phyloP scores from a whole-genome alignment of 2,329 filamentous ascomycete species.

The Cytospora schulzeri region DNA sequence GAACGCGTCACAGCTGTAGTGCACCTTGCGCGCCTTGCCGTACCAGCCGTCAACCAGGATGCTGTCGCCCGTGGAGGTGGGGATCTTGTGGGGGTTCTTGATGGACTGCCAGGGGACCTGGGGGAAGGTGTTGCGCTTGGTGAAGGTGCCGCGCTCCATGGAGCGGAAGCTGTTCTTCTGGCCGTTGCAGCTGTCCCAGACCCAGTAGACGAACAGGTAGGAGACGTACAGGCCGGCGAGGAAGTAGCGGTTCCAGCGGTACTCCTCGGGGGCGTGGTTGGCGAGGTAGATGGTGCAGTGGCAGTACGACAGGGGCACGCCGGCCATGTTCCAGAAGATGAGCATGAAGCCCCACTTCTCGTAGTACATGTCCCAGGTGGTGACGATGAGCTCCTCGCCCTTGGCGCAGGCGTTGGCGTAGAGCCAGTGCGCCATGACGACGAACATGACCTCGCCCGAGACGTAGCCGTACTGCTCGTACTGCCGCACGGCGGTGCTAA shows the following conservation, averaged over 20 bases:
- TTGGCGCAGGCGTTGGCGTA: slow-evolving; percentile 84
- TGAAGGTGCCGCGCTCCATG: slow-evolving; percentile 64
- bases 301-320: slow-evolving; percentile 80
- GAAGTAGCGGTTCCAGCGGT: slow-evolving; percentile 65
- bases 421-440: slow-evolving; percentile 77
- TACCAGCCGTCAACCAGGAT: slow-evolving; percentile 80
- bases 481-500: slow-evolving; percentile 71
- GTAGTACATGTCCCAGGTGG: slow-evolving; percentile 87
- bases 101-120: slow-evolving; percentile 78
- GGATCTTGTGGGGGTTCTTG: slow-evolving; percentile 71
- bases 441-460: slow-evolving; percentile 71
- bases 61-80: slow-evolving; percentile 67
- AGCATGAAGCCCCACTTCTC: slow-evolving; percentile 91
- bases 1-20: slow-evolving; percentile 79
- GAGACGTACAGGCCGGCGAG: slow-evolving; percentile 61
- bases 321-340: slow-evolving; percentile 86
- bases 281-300: slow-evolving; percentile 82
- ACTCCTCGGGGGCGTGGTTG: slow-evolving; percentile 70
- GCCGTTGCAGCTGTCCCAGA: slow-evolving; percentile 81
- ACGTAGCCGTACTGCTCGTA: slow-evolving; percentile 78
- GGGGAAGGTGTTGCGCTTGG: slow-evolving; percentile 73
- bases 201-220: slow-evolving; percentile 78
- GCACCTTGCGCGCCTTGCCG: slow-evolving; percentile 72
- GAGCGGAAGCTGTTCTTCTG: slow-evolving; percentile 84
- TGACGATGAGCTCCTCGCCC: slow-evolving; percentile 79